phyloP scores from a whole-genome alignment of 441 rosid species.

The Viola pubescens region DNA sequence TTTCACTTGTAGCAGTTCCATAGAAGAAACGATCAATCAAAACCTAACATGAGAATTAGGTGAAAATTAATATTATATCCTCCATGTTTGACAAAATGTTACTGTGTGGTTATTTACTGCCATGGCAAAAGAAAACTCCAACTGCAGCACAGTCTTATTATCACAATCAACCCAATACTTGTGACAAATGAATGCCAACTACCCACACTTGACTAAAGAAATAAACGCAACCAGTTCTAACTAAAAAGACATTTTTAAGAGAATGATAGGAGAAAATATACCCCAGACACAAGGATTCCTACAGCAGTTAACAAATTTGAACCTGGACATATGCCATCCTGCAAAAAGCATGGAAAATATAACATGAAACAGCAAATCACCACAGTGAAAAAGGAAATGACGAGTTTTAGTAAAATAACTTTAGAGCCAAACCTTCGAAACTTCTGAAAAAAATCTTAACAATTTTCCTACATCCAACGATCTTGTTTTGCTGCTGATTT shows the following conservation, averaged over 20 bases:
- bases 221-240: neutral
- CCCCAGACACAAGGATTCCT: slow-evolving; percentile 96
- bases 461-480: slow-evolving; percentile 65
- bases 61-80: too few relatives aligned
- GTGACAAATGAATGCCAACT: neutral
- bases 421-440: slow-evolving; percentile 52
- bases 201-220: neutral
- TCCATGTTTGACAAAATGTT: too few relatives aligned
- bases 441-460: slow-evolving; percentile 72
- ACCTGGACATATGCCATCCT: slow-evolving; percentile 90
- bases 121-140: neutral
- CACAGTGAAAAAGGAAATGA: slow-evolving; percentile 12
- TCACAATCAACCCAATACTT: slow-evolving; percentile 4
- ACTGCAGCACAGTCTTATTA: slow-evolving; percentile 1
- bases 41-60: too few relatives aligned
- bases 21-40: too few relatives aligned
- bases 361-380: slow-evolving; percentile 18
- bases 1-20: neutral
- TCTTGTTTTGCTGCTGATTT: slow-evolving; percentile 85
- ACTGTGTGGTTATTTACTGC: too few relatives aligned
- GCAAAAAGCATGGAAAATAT: slow-evolving; percentile 30
- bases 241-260: too few relatives aligned
- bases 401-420: slow-evolving; percentile 1
- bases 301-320: slow-evolving; percentile 86
- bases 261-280: slow-evolving; percentile 27